A percentile compares a stretch with the other conserved stretches of the same genome.
phyloP scores from a whole-genome alignment of 306 rosid genomes.

The Inga oerstediana region DNA sequence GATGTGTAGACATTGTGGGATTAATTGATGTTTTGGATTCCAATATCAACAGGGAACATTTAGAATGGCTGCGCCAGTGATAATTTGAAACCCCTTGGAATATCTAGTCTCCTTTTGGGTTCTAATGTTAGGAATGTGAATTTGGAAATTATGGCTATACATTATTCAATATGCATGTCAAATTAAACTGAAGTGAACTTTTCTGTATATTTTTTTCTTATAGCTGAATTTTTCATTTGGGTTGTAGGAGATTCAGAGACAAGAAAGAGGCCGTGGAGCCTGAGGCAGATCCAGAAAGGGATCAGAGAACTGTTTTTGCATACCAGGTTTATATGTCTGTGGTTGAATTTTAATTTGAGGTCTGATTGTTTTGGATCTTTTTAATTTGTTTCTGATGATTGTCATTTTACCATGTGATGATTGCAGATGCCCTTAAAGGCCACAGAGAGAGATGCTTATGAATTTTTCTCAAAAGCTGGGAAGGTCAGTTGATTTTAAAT shows the following conservation, averaged over 20 bases:
- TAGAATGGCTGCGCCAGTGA: neutral
- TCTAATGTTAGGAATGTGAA: neutral
- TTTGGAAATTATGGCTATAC: neutral
- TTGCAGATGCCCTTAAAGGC: constrained; percentile 98
- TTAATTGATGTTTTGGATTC: constrained; percentile 20
- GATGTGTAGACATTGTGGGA: constrained; percentile 15
- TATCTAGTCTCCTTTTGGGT: neutral
- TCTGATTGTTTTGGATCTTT: constrained; percentile 9
- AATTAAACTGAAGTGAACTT: neutral
- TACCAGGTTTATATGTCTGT: constrained; percentile 65
- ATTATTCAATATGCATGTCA: neutral
- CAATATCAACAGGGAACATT: neutral
- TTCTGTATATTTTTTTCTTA: constrained; percentile 4
- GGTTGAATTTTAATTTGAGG: neutral
- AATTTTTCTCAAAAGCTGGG: constrained; percentile 96
- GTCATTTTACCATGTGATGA: constrained; percentile 38
- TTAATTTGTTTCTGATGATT: constrained; percentile 30
- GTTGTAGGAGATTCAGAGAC: constrained; percentile 83
- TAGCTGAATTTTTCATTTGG: constrained; percentile 23
- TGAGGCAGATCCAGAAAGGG: constrained; percentile 99
- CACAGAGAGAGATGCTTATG: constrained; percentile 88
- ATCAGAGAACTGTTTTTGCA: constrained; percentile 98
- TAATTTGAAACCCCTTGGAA: constrained; percentile 1
- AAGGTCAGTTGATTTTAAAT: constrained; percentile 63
- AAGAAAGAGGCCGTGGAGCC: constrained; percentile 89